phyloP scores from a whole-genome alignment of 2,329 filamentous ascomycete species.

The Aspergillus sclerotialis region DNA sequence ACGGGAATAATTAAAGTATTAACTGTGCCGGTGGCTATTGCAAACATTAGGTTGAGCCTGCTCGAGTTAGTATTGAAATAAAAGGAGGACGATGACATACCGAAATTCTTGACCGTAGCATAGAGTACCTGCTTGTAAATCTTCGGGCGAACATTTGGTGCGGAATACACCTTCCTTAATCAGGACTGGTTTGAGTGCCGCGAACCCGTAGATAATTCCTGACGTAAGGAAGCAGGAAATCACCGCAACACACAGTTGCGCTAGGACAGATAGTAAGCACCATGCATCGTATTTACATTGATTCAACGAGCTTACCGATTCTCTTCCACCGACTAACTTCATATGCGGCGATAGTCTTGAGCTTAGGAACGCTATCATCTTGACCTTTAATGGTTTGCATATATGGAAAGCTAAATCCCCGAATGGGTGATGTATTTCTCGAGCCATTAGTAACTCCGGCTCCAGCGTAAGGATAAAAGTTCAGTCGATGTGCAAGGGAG shows the following conservation, averaged over 20 bases:
- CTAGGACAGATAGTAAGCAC: conserved; percentile 36
- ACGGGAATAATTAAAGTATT: conserved; percentile 82
- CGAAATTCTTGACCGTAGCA: conserved; percentile 54
- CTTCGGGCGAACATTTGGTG: conserved; percentile 53
- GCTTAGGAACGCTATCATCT: conserved; percentile 8
- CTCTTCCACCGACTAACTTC: conserved; percentile 49
- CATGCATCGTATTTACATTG: too few species aligned
- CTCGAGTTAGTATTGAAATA: conserved; percentile 4
- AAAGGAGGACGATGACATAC: conserved; percentile 18
- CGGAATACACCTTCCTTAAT: conserved; percentile 66
- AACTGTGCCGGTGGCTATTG: conserved; percentile 76
- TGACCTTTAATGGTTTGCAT: too few species aligned
- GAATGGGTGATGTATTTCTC: too few species aligned
- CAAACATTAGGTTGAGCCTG: conserved; percentile 84
- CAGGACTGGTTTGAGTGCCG: conserved; percentile 74
- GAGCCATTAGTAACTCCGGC: conserved; percentile 32
- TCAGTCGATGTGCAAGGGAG: conserved; percentile 24
- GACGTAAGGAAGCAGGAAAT: conserved; percentile 70
- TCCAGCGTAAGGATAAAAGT: conserved; percentile 37
- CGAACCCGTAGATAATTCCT: conserved; percentile 77
- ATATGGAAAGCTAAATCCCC: too few species aligned
- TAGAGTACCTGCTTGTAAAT: too few species aligned
- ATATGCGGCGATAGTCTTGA: conserved; percentile 38
- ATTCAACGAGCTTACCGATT: conserved; percentile 39
- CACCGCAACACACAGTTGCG: conserved; percentile 62